phyloP scores from a whole-genome alignment of 2,329 filamentous ascomycete species.

The Xylariaceae sp. region DNA sequence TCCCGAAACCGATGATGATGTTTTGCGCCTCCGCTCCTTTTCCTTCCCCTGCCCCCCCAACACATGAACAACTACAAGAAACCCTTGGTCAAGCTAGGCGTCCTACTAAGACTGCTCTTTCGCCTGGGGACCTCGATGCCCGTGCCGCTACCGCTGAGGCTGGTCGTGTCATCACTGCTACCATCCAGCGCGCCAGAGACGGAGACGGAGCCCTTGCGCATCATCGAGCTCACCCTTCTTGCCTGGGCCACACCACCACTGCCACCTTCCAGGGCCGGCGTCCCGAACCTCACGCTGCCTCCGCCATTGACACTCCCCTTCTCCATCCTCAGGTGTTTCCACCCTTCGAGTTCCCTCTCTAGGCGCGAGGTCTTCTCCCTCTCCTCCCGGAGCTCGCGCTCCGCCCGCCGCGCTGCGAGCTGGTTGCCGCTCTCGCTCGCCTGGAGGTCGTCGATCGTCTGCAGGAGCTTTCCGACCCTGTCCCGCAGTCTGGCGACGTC shows the following conservation, averaged over 20 bases:
- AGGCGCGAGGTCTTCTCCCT: slow-evolving; percentile 72
- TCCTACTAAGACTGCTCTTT: slow-evolving; percentile 59
- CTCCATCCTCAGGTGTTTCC: slow-evolving; percentile 71
- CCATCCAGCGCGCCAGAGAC: no score
- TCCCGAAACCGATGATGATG: no score
- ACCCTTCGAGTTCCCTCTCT: slow-evolving; percentile 82
- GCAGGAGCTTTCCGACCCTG: slow-evolving; percentile 82
- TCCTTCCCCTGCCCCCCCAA: neutral
- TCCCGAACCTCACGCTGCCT: slow-evolving; percentile 25
- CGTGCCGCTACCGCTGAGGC: slow-evolving; percentile 22
- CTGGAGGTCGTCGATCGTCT: slow-evolving; percentile 91
- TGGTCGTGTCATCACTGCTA: slow-evolving; percentile 34
- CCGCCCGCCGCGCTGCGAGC: slow-evolving; percentile 74
- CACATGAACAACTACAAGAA: slow-evolving; percentile 50
- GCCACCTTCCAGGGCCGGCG: slow-evolving; percentile 20
- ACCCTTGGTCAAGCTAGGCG: slow-evolving; percentile 70
- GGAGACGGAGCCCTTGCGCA: no score
- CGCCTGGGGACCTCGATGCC: slow-evolving; percentile 55
- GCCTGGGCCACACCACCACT: slow-evolving; percentile 5
- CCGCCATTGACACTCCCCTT: slow-evolving; percentile 36
- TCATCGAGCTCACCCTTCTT: slow-evolving; percentile 42
- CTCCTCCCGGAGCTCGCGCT: slow-evolving; percentile 86
- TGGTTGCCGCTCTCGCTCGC: slow-evolving; percentile 77
- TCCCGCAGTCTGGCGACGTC: slow-evolving; percentile 82
- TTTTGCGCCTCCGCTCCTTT: no score